These are phyloP conservation scores for Hirsutella thompsonii DNA, from an alignment of 2,329 filamentous ascomycete genomes.

Conservation along the genomic window DNA sequence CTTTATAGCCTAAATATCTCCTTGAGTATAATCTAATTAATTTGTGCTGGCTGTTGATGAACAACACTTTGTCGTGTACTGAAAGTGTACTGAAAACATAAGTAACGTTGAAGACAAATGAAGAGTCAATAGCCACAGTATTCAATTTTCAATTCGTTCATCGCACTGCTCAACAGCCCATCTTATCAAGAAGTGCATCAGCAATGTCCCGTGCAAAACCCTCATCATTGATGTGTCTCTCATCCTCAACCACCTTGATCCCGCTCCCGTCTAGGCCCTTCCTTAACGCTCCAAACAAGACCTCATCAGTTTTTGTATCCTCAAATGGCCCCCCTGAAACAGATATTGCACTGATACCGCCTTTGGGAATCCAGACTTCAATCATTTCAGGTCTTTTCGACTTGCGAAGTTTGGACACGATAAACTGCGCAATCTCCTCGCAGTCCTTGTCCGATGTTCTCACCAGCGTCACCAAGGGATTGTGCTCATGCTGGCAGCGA, in stretches of 20 bases:
- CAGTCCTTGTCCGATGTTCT: slow-evolving; percentile 48
- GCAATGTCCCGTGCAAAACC: slow-evolving; percentile 35
- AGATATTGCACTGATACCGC: slow-evolving; percentile 49
- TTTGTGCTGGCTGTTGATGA: no score
- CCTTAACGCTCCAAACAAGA: slow-evolving; percentile 39
- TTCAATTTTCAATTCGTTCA: no score
- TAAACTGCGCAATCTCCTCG: slow-evolving; percentile 36
- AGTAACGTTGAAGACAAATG: no score
- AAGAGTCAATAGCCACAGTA: no score
- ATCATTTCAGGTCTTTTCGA: slow-evolving; percentile 26
- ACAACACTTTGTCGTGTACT: no score
- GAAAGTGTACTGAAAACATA: no score
- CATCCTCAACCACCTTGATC: slow-evolving; percentile 35
- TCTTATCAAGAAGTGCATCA: slow-evolving; percentile 20
- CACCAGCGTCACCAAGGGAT: slow-evolving; percentile 53
- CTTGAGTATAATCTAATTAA: no score
- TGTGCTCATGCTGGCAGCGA: slow-evolving; percentile 49
- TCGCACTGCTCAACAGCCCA: slow-evolving; percentile 10
- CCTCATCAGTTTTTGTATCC: slow-evolving; percentile 26
- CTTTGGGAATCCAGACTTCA: slow-evolving; percentile 45
- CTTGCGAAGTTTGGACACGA: slow-evolving; percentile 37
- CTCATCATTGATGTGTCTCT: slow-evolving; percentile 39
- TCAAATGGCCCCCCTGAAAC: slow-evolving; percentile 40
- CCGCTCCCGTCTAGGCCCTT: slow-evolving; percentile 31
- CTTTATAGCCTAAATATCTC: no score